Base-by-base conservation (phyloP, 768 basidiomycete species). In the Suillus subluteus region DNA sequence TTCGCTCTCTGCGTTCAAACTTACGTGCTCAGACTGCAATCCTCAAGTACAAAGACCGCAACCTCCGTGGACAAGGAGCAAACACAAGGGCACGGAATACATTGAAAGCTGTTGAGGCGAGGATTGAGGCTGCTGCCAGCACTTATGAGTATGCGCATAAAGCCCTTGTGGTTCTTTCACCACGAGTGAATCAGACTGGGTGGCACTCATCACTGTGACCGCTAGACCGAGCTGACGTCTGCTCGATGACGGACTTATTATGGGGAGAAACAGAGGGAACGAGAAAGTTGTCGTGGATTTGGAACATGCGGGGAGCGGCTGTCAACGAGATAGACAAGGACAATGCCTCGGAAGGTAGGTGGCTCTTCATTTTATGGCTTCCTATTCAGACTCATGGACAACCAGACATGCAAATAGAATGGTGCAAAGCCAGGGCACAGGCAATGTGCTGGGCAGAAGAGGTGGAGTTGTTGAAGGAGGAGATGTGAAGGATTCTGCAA, bases 231-330 rank as follows among this genome's bases (percentile, higher is more conserved):
- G 44, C 43, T 21, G 65, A 70, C 2, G 37, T 70, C 18, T 16
- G 5, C 18, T 37, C 30, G 1, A 48, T 70, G 37, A 40, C 44
- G 0, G 67, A 70, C 9, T 6, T 66, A 4, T 9, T 65, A 9
- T 52, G 62, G 35, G 62, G 55, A 1, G 65, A 65, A 46, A 41
- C 62, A 0, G 63, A 70, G 32, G 69, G 69, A 1, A 62, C 62
- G 2, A 63, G 68, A 35, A 62, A 44, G 3, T 16, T 70, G 2
- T 64, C 65, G 0, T 70, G 68, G 69, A 69, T 70, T 3, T 70
- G 69, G 69, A 46, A 4, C 12, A 50, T 40, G 37, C 23, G 1
- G n/a, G 64, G 37, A 35, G 32, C 18, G 0, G 44, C 3, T 52
- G 1, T 15, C 6, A 50, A 23, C 0, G 9, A 62, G 41, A 64